Evolutionary conservation across 2,329 filamentous ascomycete genomes (phyloP), one percentile per base, ranked within the genome.

Genomic region (Curvularia sp.): DNA sequence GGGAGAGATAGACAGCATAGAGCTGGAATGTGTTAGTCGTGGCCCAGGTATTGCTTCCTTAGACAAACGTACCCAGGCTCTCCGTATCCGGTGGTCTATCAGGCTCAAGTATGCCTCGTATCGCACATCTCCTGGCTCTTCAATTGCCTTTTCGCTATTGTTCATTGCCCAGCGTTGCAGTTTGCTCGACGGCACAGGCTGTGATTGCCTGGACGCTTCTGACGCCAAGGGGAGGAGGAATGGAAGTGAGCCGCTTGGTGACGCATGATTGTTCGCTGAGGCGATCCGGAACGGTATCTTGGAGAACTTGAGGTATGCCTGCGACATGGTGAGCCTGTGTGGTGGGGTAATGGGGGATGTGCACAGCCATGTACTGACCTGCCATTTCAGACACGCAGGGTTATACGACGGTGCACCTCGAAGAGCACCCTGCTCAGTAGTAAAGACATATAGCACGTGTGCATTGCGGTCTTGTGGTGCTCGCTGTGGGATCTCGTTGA

Each of bases 321-420:
- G 60, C n/a, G 52, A 58, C 38, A 50, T 18, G 53, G 43, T 66
- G 39, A 63, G 59, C 52, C 56, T 25, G 47, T 51, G 51, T 49
- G 30, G 41, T 34, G 51, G 49, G 49, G 38, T 32, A 30, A 27
- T 45, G 18, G 23, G 15, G 34, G 34, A n/a, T 36, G 13, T 15
- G 3, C 13, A 46, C 9, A 45, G 48, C 23, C 27, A 49, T 18
- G 15, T 15, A 41, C 86, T 66, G 70, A 94, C 92, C 90, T 98
- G 95, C 93, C 93, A 98, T 81, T 94, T 97, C 72, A 98, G 82
- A 81, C 95, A 99, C 57, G 88, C 87, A 10, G 95, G 95, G 75
- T 98, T 98, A 80, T 90, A 96, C 64, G 92, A 96, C 25, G 93
- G 90, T 28, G 81, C 79, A 4, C 87, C 87, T 38, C 73, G 73